These are phyloP conservation scores for Stemphylium vesicarium DNA, from an alignment of 2,329 filamentous ascomycete genomes.

Conservation along the genomic window DNA sequence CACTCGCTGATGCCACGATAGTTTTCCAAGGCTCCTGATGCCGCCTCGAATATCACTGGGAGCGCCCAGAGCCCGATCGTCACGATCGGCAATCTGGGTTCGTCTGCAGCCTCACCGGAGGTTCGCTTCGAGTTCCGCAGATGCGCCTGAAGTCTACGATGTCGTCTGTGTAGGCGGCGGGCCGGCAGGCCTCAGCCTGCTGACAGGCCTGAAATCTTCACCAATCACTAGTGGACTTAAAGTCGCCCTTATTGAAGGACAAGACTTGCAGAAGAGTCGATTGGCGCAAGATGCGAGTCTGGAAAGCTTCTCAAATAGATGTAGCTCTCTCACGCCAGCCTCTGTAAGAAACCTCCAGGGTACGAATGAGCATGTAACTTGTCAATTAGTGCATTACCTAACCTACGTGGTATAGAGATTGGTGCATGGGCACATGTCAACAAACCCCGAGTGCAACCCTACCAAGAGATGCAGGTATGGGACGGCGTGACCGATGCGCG, in stretches of 20 bases:
- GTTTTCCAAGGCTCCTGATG: constrained; percentile 35
- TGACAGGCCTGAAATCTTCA: constrained; percentile 62
- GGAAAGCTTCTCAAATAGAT: constrained; percentile 85
- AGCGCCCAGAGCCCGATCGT: constrained; percentile 23
- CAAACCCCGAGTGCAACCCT: constrained; percentile 76
- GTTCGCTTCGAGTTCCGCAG: constrained; percentile 43
- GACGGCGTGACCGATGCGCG: constrained; percentile 87
- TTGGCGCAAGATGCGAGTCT: constrained; percentile 68
- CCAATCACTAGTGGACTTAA: constrained; percentile 77
- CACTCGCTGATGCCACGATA: constrained; percentile 27
- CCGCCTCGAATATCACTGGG: constrained; percentile 37
- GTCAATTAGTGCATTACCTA: constrained; percentile 6
- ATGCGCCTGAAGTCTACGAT: constrained; percentile 79
- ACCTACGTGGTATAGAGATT: constrained; percentile 58
- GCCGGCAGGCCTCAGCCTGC: constrained; percentile 79
- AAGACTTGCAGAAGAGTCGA: constrained; percentile 75
- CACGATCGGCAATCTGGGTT: constrained; percentile 19
- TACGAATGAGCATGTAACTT: constrained; percentile 16
- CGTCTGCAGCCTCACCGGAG: constrained; percentile 29
- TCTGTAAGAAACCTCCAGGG: constrained; percentile 80
- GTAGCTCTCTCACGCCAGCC: constrained; percentile 89
- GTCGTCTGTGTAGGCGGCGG: constrained; percentile 91
- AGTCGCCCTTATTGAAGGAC: constrained; percentile 87
- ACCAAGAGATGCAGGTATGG: constrained; percentile 98
- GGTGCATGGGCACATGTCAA: constrained; percentile 85